These are phyloP conservation scores for Phytophthora pluvialis DNA, from an alignment of 352 stramenopile genomes.

Conservation along the genomic window DNA sequence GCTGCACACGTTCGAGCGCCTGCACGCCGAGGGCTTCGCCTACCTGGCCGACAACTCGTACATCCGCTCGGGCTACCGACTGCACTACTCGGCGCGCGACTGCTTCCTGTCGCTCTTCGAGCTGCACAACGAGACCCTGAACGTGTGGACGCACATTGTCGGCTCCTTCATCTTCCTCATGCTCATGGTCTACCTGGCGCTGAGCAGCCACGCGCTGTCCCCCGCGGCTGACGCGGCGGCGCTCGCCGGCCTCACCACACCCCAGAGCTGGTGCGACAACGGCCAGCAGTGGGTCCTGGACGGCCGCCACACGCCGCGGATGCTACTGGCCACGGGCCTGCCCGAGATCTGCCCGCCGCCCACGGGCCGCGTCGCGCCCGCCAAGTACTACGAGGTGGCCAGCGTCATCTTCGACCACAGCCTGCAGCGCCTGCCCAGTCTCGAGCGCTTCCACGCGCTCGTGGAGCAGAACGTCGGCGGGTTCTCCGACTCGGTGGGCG, in stretches of 20 bases:
- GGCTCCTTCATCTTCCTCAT: conserved; percentile 86
- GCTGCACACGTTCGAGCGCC: conserved; percentile 76
- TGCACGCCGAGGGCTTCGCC: conserved; percentile 81
- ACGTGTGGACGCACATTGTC: conserved; percentile 90
- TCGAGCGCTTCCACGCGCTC: conserved; percentile 80
- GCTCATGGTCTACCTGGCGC: conserved; percentile 78
- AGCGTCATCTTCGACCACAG: conserved; percentile 86
- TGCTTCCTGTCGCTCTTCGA: conserved; percentile 86
- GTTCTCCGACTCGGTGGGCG: conserved; percentile 65
- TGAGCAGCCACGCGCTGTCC: conserved; percentile 56
- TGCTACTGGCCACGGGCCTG: conserved; percentile 50
- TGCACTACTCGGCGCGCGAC: conserved; percentile 83
- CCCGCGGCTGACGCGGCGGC: conserved; percentile 16
- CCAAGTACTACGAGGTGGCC: conserved; percentile 80
- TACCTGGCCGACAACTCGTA: conserved; percentile 89
- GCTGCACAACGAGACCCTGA: conserved; percentile 90
- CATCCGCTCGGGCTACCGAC: conserved; percentile 84
- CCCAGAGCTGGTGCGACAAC: conserved; percentile 40
- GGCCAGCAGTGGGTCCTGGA: conserved; percentile 43
- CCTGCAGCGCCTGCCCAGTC: conserved; percentile 82
- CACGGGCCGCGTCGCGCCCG: conserved; percentile 22
- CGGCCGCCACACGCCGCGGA: conserved; percentile 57
- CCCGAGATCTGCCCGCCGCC: conserved; percentile 54
- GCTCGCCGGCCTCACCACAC: conserved; percentile 20
- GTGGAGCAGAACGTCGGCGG: conserved; percentile 77